A percentile compares a stretch with the other conserved stretches of the same genome.
Evolutionary conservation across 169 alveolate species (phyloP).

Genomic region (Hammondia hammondi): DNA sequence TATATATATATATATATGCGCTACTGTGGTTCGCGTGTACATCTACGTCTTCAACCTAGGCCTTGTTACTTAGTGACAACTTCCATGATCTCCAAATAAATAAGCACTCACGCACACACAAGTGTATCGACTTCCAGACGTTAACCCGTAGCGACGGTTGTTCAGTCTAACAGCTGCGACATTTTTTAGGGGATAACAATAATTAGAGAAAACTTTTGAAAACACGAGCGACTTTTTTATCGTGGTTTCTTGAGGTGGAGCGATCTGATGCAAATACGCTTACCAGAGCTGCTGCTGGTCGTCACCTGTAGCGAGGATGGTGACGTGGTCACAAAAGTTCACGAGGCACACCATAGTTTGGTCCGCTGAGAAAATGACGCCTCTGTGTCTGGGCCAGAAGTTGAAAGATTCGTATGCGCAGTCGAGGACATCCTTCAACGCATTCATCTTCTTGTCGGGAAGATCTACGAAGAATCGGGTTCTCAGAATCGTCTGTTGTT

Average conservation of each 20-base stretch:
- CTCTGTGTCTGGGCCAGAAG: conserved; percentile 46
- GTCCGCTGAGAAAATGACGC: conserved; percentile 27
- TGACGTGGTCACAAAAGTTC: conserved; percentile 33
- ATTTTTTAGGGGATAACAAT: too few species aligned
- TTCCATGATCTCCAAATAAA: too few species aligned
- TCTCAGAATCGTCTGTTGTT: background rate
- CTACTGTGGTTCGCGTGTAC: too few species aligned
- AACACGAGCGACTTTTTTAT: background rate
- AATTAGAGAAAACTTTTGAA: background rate
- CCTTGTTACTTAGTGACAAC: too few species aligned
- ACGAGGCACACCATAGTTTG: conserved; percentile 38
- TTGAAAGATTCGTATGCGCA: conserved; percentile 19
- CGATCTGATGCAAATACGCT: background rate
- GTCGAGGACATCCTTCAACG: conserved; percentile 16
- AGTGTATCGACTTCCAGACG: too few species aligned
- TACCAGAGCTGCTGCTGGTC: conserved; percentile 40
- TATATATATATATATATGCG: too few species aligned
- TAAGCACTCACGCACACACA: too few species aligned
- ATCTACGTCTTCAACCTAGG: too few species aligned
- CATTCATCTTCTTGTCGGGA: background rate
- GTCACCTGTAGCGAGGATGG: conserved; percentile 39
- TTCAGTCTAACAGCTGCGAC: too few species aligned
- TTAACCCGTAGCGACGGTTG: too few species aligned
- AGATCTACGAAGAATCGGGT: conserved; percentile 26
- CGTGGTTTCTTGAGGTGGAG: background rate